Conservation (phyloP, 2,329 filamentous ascomycete genomes). For the Aspergillus luchuensis region DNA sequence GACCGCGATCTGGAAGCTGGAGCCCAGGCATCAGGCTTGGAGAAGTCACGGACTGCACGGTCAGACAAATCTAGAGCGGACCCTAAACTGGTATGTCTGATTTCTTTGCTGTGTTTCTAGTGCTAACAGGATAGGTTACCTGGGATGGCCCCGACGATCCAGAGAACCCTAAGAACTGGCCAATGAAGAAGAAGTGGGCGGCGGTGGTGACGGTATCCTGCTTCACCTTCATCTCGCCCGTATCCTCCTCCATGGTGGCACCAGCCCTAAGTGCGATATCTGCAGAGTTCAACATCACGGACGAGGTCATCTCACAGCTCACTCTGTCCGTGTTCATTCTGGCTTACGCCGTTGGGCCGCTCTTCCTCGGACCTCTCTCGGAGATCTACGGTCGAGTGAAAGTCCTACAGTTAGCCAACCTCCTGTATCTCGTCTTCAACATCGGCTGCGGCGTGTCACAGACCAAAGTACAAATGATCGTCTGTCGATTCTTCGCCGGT, state of each 20-base stretch:
- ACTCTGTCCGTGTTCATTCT: slow-evolving; percentile 59
- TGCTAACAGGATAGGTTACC: slow-evolving; percentile 33
- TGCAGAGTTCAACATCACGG: slow-evolving; percentile 56
- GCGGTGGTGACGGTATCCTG: slow-evolving; percentile 57
- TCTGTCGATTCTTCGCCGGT: slow-evolving; percentile 61
- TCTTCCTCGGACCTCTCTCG: slow-evolving; percentile 55
- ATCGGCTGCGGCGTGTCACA: slow-evolving; percentile 60
- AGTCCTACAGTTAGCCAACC: slow-evolving; percentile 57
- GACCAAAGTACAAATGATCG: slow-evolving; percentile 57
- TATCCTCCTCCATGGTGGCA: slow-evolving; percentile 63
- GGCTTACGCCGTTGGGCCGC: slow-evolving; percentile 56
- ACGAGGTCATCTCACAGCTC: slow-evolving; percentile 48
- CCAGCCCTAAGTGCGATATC: slow-evolving; percentile 56
- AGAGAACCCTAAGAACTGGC: slow-evolving; percentile 58
- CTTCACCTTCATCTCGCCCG: slow-evolving; percentile 65
- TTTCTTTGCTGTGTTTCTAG: neutral
- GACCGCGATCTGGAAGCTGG: slow-evolving; percentile 30
- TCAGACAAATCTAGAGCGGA: slow-evolving; percentile 26
- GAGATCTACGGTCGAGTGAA: slow-evolving; percentile 60
- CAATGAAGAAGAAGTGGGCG: slow-evolving; percentile 58
- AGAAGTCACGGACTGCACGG: slow-evolving; percentile 26
- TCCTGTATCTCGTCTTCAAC: slow-evolving; percentile 61
- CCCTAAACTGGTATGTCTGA: slow-evolving; percentile 27
- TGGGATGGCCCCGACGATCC: slow-evolving; percentile 58
- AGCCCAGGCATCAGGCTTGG: slow-evolving; percentile 17